phyloP scores from a whole-genome alignment of 768 basidiomycete species.

The Rossbeevera mucosa region DNA sequence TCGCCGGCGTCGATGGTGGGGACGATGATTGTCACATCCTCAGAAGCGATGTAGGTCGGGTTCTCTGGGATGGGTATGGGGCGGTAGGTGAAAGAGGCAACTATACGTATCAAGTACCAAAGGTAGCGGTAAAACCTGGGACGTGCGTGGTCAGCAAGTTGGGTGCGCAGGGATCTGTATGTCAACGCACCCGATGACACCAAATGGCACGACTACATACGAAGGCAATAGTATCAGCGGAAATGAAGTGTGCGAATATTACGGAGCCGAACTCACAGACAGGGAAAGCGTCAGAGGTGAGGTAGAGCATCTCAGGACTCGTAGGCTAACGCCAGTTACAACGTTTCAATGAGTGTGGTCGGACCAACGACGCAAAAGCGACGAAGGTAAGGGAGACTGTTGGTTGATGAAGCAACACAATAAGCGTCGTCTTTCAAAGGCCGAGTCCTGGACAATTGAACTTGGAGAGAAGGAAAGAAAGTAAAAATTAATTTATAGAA shows the following conservation, averaged over 20 bases:
- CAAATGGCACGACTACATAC: constrained; percentile 82
- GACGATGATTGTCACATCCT: constrained; percentile 95
- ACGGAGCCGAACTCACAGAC: constrained; percentile 59
- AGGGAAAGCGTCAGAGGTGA: constrained; percentile 88
- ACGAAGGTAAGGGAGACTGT: constrained; percentile 1
- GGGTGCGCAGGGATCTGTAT: neutral
- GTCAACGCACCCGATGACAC: constrained; percentile 68
- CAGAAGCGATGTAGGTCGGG: constrained; percentile 83
- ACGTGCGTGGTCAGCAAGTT: constrained; percentile 1
- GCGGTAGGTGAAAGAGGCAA: constrained; percentile 74
- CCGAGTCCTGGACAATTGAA: neutral
- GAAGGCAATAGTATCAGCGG: constrained; percentile 6
- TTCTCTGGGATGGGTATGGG: constrained; percentile 89
- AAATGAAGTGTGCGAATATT: neutral
- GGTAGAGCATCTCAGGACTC: constrained; percentile 61
- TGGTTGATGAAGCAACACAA: neutral
- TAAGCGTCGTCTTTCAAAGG: neutral
- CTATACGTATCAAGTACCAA: constrained; percentile 84
- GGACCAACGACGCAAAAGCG: constrained; percentile 7
- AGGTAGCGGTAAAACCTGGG: constrained; percentile 87
- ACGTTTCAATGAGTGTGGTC: constrained; percentile 11
- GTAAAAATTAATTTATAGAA: neutral
- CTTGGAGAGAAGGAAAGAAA: neutral
- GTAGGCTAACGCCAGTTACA: neutral
- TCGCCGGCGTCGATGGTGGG: constrained; percentile 95